These are phyloP conservation scores for Claviceps pusilla DNA, from an alignment of 2,329 filamentous ascomycete species.

Conservation along the genomic window DNA sequence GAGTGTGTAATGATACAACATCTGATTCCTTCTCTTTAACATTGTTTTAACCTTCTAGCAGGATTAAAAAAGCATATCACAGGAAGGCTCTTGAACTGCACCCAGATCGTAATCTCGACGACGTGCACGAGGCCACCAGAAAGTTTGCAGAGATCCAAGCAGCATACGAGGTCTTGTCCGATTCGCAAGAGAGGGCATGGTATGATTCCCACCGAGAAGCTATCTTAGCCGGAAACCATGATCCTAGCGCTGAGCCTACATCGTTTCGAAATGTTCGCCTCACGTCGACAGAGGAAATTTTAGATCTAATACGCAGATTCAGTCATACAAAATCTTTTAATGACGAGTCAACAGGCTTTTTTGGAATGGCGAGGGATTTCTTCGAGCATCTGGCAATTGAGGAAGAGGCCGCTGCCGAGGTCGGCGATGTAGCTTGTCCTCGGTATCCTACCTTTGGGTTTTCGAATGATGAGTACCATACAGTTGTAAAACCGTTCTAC, in stretches of 20 bases:
- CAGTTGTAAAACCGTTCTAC: slow-evolving; percentile 69
- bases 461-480: slow-evolving; percentile 60
- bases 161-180: slow-evolving; percentile 90
- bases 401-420: slow-evolving; percentile 60
- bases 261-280: slow-evolving; percentile 55
- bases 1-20: slow-evolving; percentile 41
- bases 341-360: slow-evolving; percentile 72
- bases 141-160: slow-evolving; percentile 85
- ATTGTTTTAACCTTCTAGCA: slow-evolving; percentile 18
- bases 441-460: slow-evolving; percentile 74
- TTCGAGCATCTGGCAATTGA: slow-evolving; percentile 72
- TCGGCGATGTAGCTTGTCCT: slow-evolving; percentile 42
- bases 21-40: background rate
- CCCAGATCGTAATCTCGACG: slow-evolving; percentile 81
- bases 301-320: slow-evolving; percentile 65
- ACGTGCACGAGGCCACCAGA: slow-evolving; percentile 67
- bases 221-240: slow-evolving; percentile 55
- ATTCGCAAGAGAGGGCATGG: slow-evolving; percentile 91
- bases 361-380: slow-evolving; percentile 57
- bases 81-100: slow-evolving; percentile 84
- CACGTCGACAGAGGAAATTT: slow-evolving; percentile 68
- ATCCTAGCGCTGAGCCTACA: slow-evolving; percentile 34
- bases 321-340: slow-evolving; percentile 63
- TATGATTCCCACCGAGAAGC: slow-evolving; percentile 88
- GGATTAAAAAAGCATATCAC: slow-evolving; percentile 86